Base-by-base conservation (phyloP, 2,329 filamentous ascomycete species). In the Didymella segeticola region DNA sequence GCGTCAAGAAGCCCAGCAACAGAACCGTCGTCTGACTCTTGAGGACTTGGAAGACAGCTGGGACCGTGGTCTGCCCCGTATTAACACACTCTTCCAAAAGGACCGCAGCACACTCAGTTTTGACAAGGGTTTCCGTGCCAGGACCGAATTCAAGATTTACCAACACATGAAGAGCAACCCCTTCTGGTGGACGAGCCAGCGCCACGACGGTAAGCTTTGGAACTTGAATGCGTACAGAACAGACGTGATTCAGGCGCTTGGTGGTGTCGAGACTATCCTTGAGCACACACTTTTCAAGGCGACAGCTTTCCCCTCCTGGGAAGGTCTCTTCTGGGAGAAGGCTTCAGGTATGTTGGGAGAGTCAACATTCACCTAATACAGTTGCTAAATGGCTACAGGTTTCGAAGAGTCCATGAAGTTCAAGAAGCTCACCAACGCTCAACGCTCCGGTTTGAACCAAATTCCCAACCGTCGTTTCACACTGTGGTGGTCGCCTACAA, bases 121-220 rank as follows among this genome's bases (percentile, higher is more conserved):
- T 70, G 95, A 99, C 80, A 99, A 99, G 78, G 95, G 95, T 48
- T 99, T 98, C 87, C 89, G 95, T 64, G 88, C 93, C 12, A 85
- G 95, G 47, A 91, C 93, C 10, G 95, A 99, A 74, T 99, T 99
- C 82, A 99, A 99, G 82, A 88, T 95, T 25, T 99, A 98, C 72
- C 93, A 98, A 75, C 82, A 98, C 56, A 98, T 99, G 93, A 97
- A 96, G 85, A 96, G 89, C 77, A 97, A 98, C 72, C 95, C 95
- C 0, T 98, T 98, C 82, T 97, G 93, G 92, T 99, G 95, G 95
- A 99, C 95, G 4, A 96, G 90, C 68, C 93, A 98, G 75, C 84
- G 95, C 31, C 96, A 99, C 69, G 95, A 99, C 68, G 95, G 95
- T 71, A 98, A 98, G 71, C 77, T 99, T 4, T 99, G 95, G 95